phyloP scores from a whole-genome alignment of 768 basidiomycete species.

The Hortiboletus flavorubellus region DNA sequence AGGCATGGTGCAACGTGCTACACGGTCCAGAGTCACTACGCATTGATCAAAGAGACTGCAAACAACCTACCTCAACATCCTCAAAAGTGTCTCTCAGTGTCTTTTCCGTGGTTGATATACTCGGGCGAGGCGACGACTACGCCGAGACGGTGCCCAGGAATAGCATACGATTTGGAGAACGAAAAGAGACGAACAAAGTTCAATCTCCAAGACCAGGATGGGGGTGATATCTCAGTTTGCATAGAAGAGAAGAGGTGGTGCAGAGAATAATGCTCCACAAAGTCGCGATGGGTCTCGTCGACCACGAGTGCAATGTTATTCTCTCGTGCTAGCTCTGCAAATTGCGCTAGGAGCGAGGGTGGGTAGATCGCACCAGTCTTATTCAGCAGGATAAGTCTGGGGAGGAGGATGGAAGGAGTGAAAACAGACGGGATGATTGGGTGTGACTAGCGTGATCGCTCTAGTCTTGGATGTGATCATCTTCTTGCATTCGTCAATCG shows the following conservation, averaged over 20 bases:
- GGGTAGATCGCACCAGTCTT: slow-evolving; percentile 73
- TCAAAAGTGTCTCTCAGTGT: slow-evolving; percentile 95
- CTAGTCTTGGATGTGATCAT: slow-evolving; percentile 58
- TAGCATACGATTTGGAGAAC: slow-evolving; percentile 75
- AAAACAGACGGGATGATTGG: slow-evolving; percentile 65
- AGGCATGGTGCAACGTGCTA: slow-evolving; percentile 90
- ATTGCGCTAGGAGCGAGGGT: slow-evolving; percentile 51
- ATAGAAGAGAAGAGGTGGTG: slow-evolving; percentile 50
- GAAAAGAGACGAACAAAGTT: slow-evolving; percentile 71
- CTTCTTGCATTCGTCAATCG: slow-evolving; percentile 42
- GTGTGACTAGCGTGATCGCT: slow-evolving; percentile 73
- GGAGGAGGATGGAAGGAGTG: no score
- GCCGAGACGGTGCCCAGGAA: slow-evolving; percentile 84
- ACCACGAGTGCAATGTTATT: slow-evolving; percentile 62
- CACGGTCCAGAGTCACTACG: not conserved
- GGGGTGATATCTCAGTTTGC: not conserved
- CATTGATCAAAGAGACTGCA: not conserved
- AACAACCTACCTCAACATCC: slow-evolving; percentile 75
- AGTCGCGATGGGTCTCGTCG: slow-evolving; percentile 91
- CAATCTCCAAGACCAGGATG: slow-evolving; percentile 49
- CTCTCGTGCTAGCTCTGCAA: slow-evolving; percentile 54
- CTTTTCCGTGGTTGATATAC: slow-evolving; percentile 71
- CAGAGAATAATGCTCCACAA: slow-evolving; percentile 50
- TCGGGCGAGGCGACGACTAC: slow-evolving; percentile 59
- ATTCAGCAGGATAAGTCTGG: not conserved